Evolutionary conservation across 495 filamentous ascomycete genomes (phyloP).

Genomic region (Aspergillus carlsbadensis): DNA sequence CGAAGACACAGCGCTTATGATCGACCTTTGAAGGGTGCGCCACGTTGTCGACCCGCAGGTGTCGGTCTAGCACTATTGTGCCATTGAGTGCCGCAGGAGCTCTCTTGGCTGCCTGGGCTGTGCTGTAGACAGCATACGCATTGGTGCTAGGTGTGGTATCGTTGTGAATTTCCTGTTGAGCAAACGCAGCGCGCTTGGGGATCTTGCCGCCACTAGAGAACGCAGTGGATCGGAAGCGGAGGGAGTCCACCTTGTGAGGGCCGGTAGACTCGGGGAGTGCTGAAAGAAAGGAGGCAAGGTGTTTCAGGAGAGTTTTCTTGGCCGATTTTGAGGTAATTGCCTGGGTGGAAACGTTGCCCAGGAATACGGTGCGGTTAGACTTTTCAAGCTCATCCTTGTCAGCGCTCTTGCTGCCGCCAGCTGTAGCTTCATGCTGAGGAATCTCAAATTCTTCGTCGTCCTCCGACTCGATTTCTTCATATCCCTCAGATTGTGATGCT

Average conservation of each 20-base stretch:
- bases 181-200: constrained; percentile 88
- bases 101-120: constrained; percentile 67
- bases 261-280: constrained; percentile 41
- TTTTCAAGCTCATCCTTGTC: constrained; percentile 69
- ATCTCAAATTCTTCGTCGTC: constrained; percentile 24
- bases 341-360: constrained; percentile 82
- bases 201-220: constrained; percentile 67
- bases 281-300: constrained; percentile 59
- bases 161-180: constrained; percentile 76
- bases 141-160: constrained; percentile 91
- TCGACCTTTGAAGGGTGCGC: constrained; percentile 83
- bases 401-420: constrained; percentile 25
- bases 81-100: constrained; percentile 81
- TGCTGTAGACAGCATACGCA: constrained; percentile 87
- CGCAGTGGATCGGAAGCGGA: constrained; percentile 91
- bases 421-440: constrained; percentile 59
- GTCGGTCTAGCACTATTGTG: constrained; percentile 77
- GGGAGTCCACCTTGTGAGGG: constrained; percentile 74
- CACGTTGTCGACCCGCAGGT: constrained; percentile 85
- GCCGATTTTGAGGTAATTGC: constrained; percentile 79
- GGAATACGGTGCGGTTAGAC: constrained; percentile 85
- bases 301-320: constrained; percentile 71
- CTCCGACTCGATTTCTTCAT: constrained; percentile 22
- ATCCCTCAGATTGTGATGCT: background rate
- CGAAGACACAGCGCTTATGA: constrained; percentile 88